Percentiles rank a stretch among this genome's conserved stretches.
Evolutionary conservation across 208 protist species (phyloP).

Genomic region (Porcisia hertigi): DNA sequence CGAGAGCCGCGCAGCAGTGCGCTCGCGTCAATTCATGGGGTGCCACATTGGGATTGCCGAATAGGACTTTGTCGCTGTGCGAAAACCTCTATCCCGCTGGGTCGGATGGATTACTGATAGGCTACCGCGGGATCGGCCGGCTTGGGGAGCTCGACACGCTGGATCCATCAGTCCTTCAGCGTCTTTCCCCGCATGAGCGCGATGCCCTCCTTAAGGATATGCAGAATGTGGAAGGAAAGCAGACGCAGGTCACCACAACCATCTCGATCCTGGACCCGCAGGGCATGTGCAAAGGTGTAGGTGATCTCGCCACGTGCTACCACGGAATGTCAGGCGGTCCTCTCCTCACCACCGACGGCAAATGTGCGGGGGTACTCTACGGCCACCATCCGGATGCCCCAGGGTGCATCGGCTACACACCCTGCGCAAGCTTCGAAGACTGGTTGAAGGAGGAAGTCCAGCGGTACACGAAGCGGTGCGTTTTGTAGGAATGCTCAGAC

Average conservation of each 20-base stretch:
- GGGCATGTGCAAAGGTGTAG: slow-evolving; percentile 57
- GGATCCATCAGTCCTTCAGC: slow-evolving; percentile 65
- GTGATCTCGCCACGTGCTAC: slow-evolving; percentile 45
- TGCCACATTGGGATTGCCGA: background rate
- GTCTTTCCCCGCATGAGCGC: slow-evolving; percentile 41
- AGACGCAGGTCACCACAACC: slow-evolving; percentile 23
- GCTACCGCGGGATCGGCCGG: slow-evolving; percentile 60
- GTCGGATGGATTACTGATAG: slow-evolving; percentile 27
- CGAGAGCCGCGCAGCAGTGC: background rate
- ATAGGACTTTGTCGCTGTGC: slow-evolving; percentile 17
- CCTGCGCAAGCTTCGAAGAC: slow-evolving; percentile 37
- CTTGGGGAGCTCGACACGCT: slow-evolving; percentile 80
- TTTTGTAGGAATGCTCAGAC: background rate
- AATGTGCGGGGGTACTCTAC: slow-evolving; percentile 71
- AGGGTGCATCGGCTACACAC: slow-evolving; percentile 57
- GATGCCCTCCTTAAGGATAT: slow-evolving; percentile 57
- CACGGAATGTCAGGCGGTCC: slow-evolving; percentile 85
- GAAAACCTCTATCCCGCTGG: slow-evolving; percentile 3
- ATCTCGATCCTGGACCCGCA: slow-evolving; percentile 46
- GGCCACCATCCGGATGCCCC: slow-evolving; percentile 59
- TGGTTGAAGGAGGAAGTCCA: slow-evolving; percentile 35
- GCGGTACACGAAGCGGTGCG: slow-evolving; percentile 5
- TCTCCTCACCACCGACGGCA: slow-evolving; percentile 33
- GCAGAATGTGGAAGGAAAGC: slow-evolving; percentile 65
- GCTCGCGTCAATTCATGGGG: background rate